Percentiles rank a stretch among this genome's conserved stretches.
These are phyloP conservation scores for Incumbomyces lentus DNA, from an alignment of 2,329 filamentous ascomycete genomes.

Conservation along the genomic window DNA sequence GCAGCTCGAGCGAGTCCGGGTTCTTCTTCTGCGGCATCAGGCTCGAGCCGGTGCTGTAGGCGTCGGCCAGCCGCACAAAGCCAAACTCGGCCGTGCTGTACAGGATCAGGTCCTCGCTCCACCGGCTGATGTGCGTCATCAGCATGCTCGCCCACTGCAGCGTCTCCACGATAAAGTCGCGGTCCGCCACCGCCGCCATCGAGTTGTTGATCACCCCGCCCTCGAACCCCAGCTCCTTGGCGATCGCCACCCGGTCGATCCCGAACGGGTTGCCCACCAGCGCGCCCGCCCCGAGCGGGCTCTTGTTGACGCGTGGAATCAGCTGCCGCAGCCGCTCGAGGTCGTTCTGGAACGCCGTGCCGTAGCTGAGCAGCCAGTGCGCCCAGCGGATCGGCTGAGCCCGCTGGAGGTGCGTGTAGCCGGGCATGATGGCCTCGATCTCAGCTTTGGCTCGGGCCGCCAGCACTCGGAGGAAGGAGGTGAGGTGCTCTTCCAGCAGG, in stretches of 20 bases:
- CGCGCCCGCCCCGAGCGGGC: constrained; percentile 63
- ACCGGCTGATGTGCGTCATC: constrained; percentile 69
- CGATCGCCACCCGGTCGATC: constrained; percentile 70
- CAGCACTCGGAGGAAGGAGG: constrained; percentile 59
- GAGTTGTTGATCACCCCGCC: constrained; percentile 60
- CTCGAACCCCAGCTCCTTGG: constrained; percentile 70
- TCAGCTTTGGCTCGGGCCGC: constrained; percentile 61
- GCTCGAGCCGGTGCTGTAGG: constrained; percentile 65
- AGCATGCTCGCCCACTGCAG: constrained; percentile 71
- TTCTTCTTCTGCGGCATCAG: constrained; percentile 84
- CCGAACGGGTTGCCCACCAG: constrained; percentile 73
- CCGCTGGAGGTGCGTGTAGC: constrained; percentile 79
- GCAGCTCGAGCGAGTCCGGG: constrained; percentile 60
- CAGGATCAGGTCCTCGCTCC: constrained; percentile 78
- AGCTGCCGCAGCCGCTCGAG: constrained; percentile 67
- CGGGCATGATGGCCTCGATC: constrained; percentile 71
- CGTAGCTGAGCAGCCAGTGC: constrained; percentile 72
- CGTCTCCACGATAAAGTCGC: constrained; percentile 73
- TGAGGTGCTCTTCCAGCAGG: constrained; percentile 57
- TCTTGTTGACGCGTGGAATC: constrained; percentile 60
- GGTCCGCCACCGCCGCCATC: constrained; percentile 63
- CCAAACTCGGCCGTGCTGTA: constrained; percentile 68
- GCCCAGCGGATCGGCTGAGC: constrained; percentile 69
- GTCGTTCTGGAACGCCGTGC: constrained; percentile 59
- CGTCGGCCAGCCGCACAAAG: constrained; percentile 65